Conservation (phyloP, 805 yeast genomes). For the Middelhovenomyces tepae region DNA sequence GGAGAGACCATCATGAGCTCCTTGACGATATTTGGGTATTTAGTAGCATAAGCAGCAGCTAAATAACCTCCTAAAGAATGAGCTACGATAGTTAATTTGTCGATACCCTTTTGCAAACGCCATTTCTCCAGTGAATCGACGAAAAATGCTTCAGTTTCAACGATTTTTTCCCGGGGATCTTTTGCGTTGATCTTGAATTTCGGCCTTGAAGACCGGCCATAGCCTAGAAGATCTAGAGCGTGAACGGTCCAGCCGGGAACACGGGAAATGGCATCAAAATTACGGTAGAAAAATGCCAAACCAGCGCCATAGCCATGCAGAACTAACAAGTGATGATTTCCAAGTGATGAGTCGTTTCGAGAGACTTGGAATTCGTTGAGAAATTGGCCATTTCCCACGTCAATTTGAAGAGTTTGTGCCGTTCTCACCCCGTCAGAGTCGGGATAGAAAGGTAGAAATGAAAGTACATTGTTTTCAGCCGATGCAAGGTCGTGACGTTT, state of each 20-base stretch:
- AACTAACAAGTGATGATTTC: too few relatives aligned
- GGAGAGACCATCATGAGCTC: conserved; percentile 79
- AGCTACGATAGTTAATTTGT: conserved; percentile 53
- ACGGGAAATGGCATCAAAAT: conserved; percentile 42
- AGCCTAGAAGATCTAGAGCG: conserved; percentile 82
- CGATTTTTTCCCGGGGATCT: conserved; percentile 31
- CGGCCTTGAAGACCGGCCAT: conserved; percentile 82
- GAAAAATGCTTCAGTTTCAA: conserved; percentile 51
- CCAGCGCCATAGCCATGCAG: conserved; percentile 95
- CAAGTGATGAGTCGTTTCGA: conserved; percentile 38
- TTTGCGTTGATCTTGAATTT: conserved; percentile 34
- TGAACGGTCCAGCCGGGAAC: conserved; percentile 59
- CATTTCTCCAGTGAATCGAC: conserved; percentile 56
- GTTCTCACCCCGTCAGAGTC: conserved; percentile 19
- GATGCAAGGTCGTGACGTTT: conserved; percentile 26
- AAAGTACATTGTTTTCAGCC: conserved; percentile 45
- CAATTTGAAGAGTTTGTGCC: conserved; percentile 41
- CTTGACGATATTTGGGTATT: conserved; percentile 49
- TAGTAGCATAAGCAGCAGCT: conserved; percentile 57
- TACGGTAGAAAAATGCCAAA: conserved; percentile 69
- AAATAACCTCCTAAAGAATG: conserved; percentile 91
- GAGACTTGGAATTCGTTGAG: conserved; percentile 69
- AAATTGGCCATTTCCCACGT: conserved; percentile 39
- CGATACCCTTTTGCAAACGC: conserved; percentile 43
- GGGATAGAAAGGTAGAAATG: conserved; percentile 43